phyloP scores from a whole-genome alignment of 805 yeast species.

The Schwanniomyces polymorphus region DNA sequence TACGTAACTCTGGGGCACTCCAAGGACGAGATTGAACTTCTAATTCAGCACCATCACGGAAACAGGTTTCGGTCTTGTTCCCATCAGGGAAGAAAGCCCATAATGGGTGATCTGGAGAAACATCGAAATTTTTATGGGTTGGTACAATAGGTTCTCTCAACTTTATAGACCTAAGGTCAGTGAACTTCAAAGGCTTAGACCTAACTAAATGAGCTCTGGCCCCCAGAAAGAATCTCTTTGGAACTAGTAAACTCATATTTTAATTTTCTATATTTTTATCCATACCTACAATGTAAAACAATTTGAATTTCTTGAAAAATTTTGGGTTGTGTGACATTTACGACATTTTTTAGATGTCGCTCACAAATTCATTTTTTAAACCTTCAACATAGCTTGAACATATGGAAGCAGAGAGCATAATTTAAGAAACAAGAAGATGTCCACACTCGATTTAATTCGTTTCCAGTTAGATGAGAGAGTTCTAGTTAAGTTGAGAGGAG shows the following conservation, averaged over 20 bases:
- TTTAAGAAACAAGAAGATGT: background rate
- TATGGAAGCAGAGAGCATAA: background rate
- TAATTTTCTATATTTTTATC: background rate
- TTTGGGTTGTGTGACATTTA: background rate
- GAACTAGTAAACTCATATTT: slow-evolving; percentile 5
- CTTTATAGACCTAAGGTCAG: slow-evolving; percentile 37
- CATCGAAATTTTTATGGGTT: slow-evolving; percentile 66
- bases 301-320: slow-evolving; percentile 3
- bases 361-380: background rate
- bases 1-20: slow-evolving; percentile 84
- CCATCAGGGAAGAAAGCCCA: slow-evolving; percentile 81
- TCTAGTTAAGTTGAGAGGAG: slow-evolving; percentile 88
- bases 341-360: slow-evolving; percentile 1
- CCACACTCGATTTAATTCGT: slow-evolving; percentile 86
- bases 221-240: slow-evolving; percentile 30
- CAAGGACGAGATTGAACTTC: slow-evolving; percentile 68
- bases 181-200: slow-evolving; percentile 25
- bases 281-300: too few relatives aligned
- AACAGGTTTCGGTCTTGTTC: slow-evolving; percentile 49
- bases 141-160: slow-evolving; percentile 87
- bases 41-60: slow-evolving; percentile 59
- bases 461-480: slow-evolving; percentile 84
- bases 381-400: background rate
- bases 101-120: slow-evolving; percentile 84
- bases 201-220: slow-evolving; percentile 37